Evolutionary conservation across 768 basidiomycete genomes (phyloP), one percentile per base, ranked within the genome.

Genomic region (Suillus cothurnatus): DNA sequence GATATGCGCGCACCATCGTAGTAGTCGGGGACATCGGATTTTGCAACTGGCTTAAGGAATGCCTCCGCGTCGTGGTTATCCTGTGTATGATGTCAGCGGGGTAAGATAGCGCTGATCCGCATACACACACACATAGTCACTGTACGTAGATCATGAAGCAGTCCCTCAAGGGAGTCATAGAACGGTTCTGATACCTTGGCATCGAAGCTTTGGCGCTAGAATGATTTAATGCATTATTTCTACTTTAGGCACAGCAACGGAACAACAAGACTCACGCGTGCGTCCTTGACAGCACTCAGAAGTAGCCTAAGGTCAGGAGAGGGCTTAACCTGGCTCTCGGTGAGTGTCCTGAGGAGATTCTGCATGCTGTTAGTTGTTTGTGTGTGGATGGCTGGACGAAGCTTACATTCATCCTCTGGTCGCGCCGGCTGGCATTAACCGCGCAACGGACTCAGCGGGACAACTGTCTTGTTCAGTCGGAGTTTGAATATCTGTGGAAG

Each of bases 11-110:
- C 67, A 94, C 97, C 86, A 55, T 95, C 92, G 78, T 94, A 90
- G 73, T 99, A 99, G 78, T 98, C 95, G 49, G 94, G 93, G 15
- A 90, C 92, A 70, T 99, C 95, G 47, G 89, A 80, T 80, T 86
- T 95, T 8, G 92, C 87, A 3, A 99, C 97, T 4, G 95, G 95
- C 74, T 93, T 95, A 61, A 97, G 84, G 77, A 99, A 99, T 11
- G 95, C 90, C 71, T 93, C 91, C 11, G 96, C 91, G 77, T 96
- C 94, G 73, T 88, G 94, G 81, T 92, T 94, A 77, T 91, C 88
- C 88, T 91, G 67, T 62, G 66, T 63, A 61, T 73, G 70, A 74
- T 65, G 70, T 74, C 65, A 77, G 71, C 66, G 67, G 65, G 53
- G 65, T 68, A 58, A 62, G 68, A 74, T 75, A 76, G 72, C 70